phyloP scores from a whole-genome alignment of 768 basidiomycete species.

The Tricholoma sp. region DNA sequence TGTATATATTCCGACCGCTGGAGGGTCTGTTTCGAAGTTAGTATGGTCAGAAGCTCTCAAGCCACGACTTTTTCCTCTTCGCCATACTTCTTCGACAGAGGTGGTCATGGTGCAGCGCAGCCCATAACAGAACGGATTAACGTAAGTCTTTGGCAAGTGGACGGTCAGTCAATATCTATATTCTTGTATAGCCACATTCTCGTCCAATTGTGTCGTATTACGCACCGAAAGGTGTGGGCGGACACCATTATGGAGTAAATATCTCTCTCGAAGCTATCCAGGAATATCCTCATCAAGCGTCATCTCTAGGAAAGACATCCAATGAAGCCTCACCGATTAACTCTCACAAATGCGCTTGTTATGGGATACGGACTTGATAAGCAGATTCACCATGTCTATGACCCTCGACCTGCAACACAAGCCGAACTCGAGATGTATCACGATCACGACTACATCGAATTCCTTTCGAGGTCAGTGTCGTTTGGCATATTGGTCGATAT shows the following conservation, averaged over 20 bases:
- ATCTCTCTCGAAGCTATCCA: not conserved
- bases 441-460: slow-evolving; percentile 93
- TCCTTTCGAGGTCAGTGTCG: slow-evolving; percentile 71
- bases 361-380: slow-evolving; percentile 96
- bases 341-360: slow-evolving; percentile 92
- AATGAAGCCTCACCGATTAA: slow-evolving; percentile 97
- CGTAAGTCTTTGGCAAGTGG: slow-evolving; percentile 35
- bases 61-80: slow-evolving; percentile 66
- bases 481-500: not conserved
- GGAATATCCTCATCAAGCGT: not conserved
- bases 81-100: slow-evolving; percentile 74
- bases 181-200: slow-evolving; percentile 57
- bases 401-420: slow-evolving; percentile 83
- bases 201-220: slow-evolving; percentile 94
- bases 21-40: not conserved
- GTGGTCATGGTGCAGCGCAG: slow-evolving; percentile 62
- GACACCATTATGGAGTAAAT: slow-evolving; percentile 93
- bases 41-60: slow-evolving; percentile 43
- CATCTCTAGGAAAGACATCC: slow-evolving; percentile 84
- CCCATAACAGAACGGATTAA: slow-evolving; percentile 78
- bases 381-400: slow-evolving; percentile 88
- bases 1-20: too few relatives aligned
- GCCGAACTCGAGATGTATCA: slow-evolving; percentile 90
- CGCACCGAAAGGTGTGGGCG: slow-evolving; percentile 89
- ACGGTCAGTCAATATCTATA: not conserved